Percentiles rank a stretch among this genome's conserved stretches.
phyloP scores from a whole-genome alignment of 306 rosid species.

The Spatholobus suberectus region DNA sequence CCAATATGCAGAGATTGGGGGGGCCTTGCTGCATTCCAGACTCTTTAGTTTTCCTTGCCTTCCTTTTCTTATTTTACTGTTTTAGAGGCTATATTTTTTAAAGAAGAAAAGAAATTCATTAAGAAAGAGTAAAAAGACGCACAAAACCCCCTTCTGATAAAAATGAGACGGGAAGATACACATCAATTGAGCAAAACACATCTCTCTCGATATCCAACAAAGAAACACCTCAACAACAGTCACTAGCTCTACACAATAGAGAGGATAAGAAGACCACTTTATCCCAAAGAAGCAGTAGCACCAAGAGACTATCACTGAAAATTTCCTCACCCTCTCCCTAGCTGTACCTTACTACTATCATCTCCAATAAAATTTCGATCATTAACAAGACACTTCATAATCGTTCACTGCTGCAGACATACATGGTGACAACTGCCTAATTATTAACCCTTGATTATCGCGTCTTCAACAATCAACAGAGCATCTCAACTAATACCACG shows the following conservation, averaged over 20 bases:
- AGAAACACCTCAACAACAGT: background rate
- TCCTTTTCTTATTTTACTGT: background rate
- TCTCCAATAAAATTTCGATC: slow-evolving; percentile 24
- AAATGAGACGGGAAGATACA: background rate
- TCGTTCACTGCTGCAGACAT: background rate
- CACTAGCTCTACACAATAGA: background rate
- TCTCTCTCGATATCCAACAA: background rate
- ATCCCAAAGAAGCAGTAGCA: slow-evolving; percentile 17
- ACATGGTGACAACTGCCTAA: slow-evolving; percentile 31
- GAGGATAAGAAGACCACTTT: background rate
- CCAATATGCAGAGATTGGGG: slow-evolving; percentile 8
- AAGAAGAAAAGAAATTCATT: background rate
- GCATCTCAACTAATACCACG: slow-evolving; percentile 23
- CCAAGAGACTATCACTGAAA: slow-evolving; percentile 21
- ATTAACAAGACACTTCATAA: slow-evolving; percentile 26
- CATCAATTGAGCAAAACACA: slow-evolving; percentile 12
- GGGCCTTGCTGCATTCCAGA: slow-evolving; percentile 19
- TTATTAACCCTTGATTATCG: too few species aligned
- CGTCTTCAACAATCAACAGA: too few species aligned
- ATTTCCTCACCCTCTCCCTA: slow-evolving; percentile 17
- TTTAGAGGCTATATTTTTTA: slow-evolving; percentile 7
- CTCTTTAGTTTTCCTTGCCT: background rate
- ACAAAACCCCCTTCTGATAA: background rate
- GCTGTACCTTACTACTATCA: background rate
- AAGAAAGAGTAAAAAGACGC: background rate